A percentile compares a stretch with the other conserved stretches of the same genome.
Conservation (phyloP, 495 filamentous ascomycete species). For the Astrothelium macrocarpum region DNA sequence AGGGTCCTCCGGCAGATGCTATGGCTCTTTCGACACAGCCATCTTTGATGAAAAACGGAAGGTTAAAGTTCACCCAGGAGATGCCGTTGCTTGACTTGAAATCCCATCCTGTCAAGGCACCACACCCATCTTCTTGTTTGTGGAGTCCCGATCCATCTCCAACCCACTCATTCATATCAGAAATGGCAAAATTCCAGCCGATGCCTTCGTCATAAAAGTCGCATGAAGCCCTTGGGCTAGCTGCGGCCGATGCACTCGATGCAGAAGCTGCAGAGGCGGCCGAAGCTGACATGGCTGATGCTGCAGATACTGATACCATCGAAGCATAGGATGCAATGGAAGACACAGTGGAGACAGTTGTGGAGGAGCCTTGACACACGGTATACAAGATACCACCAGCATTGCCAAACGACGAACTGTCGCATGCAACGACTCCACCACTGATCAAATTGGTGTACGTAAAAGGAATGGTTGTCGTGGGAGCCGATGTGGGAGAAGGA, state of each 20-base stretch:
- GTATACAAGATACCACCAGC: background rate
- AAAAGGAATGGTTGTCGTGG: too few relatives aligned
- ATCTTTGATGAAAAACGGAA: too few relatives aligned
- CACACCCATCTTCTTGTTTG: background rate
- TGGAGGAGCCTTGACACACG: background rate
- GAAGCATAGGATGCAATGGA: background rate
- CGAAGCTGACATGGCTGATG: background rate
- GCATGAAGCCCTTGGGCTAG: background rate
- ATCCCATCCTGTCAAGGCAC: background rate
- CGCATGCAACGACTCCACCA: background rate
- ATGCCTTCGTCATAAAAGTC: background rate
- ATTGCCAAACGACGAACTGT: background rate
- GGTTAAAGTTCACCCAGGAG: background rate
- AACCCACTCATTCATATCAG: background rate
- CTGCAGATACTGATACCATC: background rate
- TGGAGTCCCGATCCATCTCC: background rate
- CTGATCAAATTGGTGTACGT: background rate
- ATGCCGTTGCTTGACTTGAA: background rate
- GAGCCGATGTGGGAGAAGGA: too few relatives aligned
- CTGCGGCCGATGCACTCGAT: background rate
- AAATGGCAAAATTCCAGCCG: background rate
- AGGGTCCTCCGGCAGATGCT: background rate
- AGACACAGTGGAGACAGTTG: background rate
- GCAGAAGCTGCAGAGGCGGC: background rate
- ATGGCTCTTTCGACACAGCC: background rate